Evolutionary conservation across 2,329 filamentous ascomycete species (phyloP).

Genomic region (Cladosporium cucumerinum): DNA sequence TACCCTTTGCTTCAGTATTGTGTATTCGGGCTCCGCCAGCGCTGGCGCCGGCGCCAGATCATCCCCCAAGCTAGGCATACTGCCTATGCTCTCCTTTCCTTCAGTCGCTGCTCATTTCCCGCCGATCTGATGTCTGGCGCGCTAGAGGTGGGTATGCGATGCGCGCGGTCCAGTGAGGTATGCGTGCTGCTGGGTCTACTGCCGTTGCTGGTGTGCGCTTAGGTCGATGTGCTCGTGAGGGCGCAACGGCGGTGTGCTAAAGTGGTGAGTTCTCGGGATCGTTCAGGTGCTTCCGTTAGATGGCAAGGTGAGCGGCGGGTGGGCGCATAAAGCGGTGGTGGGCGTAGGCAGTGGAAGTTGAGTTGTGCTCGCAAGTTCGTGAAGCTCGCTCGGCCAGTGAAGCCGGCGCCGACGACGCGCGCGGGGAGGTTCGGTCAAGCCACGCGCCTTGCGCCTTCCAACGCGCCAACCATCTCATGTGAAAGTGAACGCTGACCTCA

Average conservation of each 20-base stretch:
- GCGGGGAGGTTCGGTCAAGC: not conserved
- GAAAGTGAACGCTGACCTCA: not conserved
- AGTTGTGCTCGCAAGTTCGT: not conserved
- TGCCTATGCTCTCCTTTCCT: not conserved
- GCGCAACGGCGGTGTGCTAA: not conserved
- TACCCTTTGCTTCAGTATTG: constrained; percentile 78
- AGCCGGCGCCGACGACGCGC: not conserved
- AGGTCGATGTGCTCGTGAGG: not conserved
- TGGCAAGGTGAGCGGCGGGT: not conserved
- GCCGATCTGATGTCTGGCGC: not conserved
- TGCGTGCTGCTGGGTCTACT: not conserved
- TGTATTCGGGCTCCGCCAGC: constrained; percentile 42
- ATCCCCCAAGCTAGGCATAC: constrained; percentile 13
- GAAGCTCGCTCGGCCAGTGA: constrained; percentile 2
- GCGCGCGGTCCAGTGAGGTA: not conserved
- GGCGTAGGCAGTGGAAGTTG: not conserved
- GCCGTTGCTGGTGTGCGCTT: not conserved
- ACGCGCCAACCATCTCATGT: not conserved
- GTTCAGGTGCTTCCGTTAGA: not conserved
- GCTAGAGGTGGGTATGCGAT: not conserved
- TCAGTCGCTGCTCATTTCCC: constrained; percentile 11
- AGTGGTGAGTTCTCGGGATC: not conserved
- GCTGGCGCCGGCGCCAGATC: constrained; percentile 12
- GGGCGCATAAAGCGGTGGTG: not conserved
- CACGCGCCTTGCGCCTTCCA: not conserved